Evolutionary conservation across 129 eudicot genomes (phyloP).

Genomic region (Tagetes erecta): DNA sequence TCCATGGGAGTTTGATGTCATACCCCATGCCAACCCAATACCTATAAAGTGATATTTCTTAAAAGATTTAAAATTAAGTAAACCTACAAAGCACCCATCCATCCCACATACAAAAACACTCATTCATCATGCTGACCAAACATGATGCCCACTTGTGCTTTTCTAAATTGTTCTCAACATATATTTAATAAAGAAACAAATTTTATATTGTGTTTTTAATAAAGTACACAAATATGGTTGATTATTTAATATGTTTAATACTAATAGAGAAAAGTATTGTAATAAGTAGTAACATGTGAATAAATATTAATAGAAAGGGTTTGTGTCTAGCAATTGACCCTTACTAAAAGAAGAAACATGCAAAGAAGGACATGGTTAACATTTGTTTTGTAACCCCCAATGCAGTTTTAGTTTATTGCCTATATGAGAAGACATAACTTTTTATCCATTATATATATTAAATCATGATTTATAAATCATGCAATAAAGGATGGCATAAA

Average conservation of each 20-base stretch:
- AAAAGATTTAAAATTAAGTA: not conserved
- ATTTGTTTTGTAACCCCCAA: conserved; percentile 10
- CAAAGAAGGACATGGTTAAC: conserved; percentile 14
- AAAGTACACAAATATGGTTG: not conserved
- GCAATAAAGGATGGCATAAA: not conserved
- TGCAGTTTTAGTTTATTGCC: not conserved
- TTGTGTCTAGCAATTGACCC: conserved; percentile 24
- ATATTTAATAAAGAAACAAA: not conserved
- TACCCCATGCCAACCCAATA: conserved; percentile 27
- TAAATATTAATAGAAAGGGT: conserved; percentile 13
- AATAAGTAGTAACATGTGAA: not conserved
- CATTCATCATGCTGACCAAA: conserved; percentile 32
- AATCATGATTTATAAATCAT: not conserved
- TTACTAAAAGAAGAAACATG: conserved; percentile 15
- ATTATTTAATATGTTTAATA: not conserved
- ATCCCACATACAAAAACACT: conserved; percentile 13
- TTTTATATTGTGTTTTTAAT: not conserved
- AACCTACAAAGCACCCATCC: conserved; percentile 30
- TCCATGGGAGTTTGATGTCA: conserved; percentile 30
- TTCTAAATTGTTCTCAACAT: not conserved
- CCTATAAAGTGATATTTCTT: conserved; percentile 21
- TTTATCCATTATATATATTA: not conserved
- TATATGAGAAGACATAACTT: conserved; percentile 6
- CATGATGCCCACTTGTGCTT: conserved; percentile 13
- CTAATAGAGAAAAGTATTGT: not conserved